Evolutionary conservation across 2,329 filamentous ascomycete genomes (phyloP), one percentile per base, ranked within the genome.

Genomic region (Trichophyton verrucosum): DNA sequence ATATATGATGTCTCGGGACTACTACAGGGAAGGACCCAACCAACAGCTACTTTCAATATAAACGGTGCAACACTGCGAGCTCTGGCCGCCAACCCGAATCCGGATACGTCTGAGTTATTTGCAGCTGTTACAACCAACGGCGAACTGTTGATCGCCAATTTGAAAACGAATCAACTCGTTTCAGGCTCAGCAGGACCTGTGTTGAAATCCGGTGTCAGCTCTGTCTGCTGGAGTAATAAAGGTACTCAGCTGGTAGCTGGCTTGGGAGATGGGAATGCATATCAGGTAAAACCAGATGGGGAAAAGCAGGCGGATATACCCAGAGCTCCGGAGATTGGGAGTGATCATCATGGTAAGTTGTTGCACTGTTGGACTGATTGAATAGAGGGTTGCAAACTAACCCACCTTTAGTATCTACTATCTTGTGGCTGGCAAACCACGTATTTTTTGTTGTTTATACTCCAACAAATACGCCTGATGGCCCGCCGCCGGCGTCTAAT

Each of bases 241-340:
- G 94, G 94, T 55, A 99, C 96, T 72, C 92, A 97, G 71, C 78
- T 99, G 49, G 86, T 95, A 51, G 91, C 89, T 66, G 94, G 95
- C 15, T 78, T 94, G 66, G 85, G 80, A 5, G 84, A 96, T 73
- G 94, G 94, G 61, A 86, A 85, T 11, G 85, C 87, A 59, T 82
- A 82, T 61, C 91, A 96, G 72, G 86, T 97, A 82, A 90, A 88
- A 6, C 89, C 88, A 0, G 83, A 89, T 67, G 92, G 92, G 55
- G 81, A 81, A 46, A 80, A 82, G 30, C 94, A 92, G 74, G 91
- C 81, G 40, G 80, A 86, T 59, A 88, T 99, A 55, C 90, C 91
- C 24, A 83, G 84, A 62, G 89, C 92, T 2, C 85, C 89, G 4
- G 80, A 80, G 61, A 68, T 94, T 6, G 80, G 80, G 64, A 77